phyloP scores from a whole-genome alignment of 768 basidiomycete species.

The Lactarius hatsudake region DNA sequence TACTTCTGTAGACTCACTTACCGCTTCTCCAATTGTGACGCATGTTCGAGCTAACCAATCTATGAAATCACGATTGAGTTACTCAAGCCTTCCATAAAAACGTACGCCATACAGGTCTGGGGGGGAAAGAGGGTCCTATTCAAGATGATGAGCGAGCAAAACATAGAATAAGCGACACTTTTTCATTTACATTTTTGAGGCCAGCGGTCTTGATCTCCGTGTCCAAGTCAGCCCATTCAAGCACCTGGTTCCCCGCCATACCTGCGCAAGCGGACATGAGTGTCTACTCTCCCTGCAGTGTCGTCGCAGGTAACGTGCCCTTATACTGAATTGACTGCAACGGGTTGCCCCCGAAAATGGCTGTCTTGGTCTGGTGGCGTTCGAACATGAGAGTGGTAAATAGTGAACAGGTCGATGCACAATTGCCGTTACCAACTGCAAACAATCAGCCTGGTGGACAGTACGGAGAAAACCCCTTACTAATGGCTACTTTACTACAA shows the following conservation, averaged over 20 bases:
- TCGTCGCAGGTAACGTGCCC: slow-evolving; percentile 29
- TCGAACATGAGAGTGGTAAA: slow-evolving; percentile 57
- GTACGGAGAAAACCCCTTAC: neutral
- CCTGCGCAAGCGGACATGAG: slow-evolving; percentile 11
- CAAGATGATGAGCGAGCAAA: neutral
- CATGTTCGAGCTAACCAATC: slow-evolving; percentile 2
- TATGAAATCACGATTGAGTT: neutral
- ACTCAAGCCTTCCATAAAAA: neutral
- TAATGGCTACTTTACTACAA: slow-evolving; percentile 20
- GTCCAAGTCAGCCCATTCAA: neutral
- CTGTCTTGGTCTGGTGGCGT: slow-evolving; percentile 45
- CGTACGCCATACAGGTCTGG: slow-evolving; percentile 35
- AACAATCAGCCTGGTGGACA: neutral
- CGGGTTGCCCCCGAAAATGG: slow-evolving; percentile 52
- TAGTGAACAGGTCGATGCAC: slow-evolving; percentile 57
- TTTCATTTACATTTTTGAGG: slow-evolving; percentile 33
- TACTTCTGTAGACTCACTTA: neutral
- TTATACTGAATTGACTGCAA: slow-evolving; percentile 47
- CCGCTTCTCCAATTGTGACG: slow-evolving; percentile 7
- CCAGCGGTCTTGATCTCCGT: slow-evolving; percentile 25
- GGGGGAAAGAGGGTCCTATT: slow-evolving; percentile 36
- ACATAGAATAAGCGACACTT: neutral
- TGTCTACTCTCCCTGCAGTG: neutral
- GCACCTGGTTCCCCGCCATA: slow-evolving; percentile 14
- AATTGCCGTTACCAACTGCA: slow-evolving; percentile 31